These are phyloP conservation scores for Allium cepa DNA, from an alignment of 106 monocot species.

Conservation along the genomic window DNA sequence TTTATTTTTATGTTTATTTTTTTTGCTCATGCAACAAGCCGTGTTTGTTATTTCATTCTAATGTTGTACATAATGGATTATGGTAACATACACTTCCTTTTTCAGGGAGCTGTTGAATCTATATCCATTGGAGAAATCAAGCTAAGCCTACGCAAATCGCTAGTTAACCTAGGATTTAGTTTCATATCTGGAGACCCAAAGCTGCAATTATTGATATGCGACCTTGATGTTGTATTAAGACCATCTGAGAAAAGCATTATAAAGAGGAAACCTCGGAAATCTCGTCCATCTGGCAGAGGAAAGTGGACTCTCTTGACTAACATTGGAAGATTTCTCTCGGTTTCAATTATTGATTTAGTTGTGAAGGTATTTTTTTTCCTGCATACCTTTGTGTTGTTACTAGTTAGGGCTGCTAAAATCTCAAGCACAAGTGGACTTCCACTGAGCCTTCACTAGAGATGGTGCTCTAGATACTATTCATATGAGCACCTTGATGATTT, in stretches of 20 bases:
- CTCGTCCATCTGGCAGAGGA: conserved; percentile 43
- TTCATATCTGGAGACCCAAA: conserved; percentile 76
- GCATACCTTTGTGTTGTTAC: too few species aligned
- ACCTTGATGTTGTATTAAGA: conserved; percentile 58
- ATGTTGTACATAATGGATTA: too few species aligned
- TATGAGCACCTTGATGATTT: too few species aligned
- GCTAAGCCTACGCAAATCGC: conserved; percentile 50
- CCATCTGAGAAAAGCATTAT: conserved; percentile 26
- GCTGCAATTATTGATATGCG: conserved; percentile 75
- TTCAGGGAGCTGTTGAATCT: conserved; percentile 84
- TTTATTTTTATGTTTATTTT: not conserved
- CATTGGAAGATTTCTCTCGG: conserved; percentile 64
- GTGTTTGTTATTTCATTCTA: too few species aligned
- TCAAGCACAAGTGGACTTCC: too few species aligned
- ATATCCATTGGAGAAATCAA: conserved; percentile 94
- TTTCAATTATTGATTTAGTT: conserved; percentile 69
- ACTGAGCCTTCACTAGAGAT: too few species aligned
- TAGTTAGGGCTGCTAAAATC: too few species aligned
- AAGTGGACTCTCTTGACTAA: conserved; percentile 69
- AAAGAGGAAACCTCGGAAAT: conserved; percentile 33
- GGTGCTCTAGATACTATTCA: too few species aligned
- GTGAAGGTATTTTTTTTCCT: conserved; percentile 52
- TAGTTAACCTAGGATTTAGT: conserved; percentile 58
- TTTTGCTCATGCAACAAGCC: too few species aligned
- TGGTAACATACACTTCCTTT: not conserved